These are phyloP conservation scores for Lasiodiplodia sp. DNA, from an alignment of 2,329 filamentous ascomycete species.

Conservation along the genomic window DNA sequence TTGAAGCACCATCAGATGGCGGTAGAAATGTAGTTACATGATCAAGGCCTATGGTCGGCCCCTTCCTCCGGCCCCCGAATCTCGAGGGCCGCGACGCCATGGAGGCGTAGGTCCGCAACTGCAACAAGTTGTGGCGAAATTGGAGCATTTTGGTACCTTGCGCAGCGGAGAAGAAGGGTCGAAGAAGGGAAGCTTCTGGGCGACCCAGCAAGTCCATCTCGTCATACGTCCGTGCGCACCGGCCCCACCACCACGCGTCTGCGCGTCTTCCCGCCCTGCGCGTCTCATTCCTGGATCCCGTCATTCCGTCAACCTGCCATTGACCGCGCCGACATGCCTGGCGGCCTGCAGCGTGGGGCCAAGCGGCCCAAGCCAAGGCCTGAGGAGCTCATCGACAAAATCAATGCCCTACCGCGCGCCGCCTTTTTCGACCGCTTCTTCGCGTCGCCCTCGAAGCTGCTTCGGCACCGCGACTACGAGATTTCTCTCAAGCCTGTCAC, in stretches of 20 bases:
- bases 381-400: slow-evolving; percentile 22
- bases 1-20: neutral
- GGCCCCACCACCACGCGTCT: slow-evolving; percentile 1
- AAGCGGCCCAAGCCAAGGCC: neutral
- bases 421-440: slow-evolving; percentile 30
- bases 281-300: neutral
- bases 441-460: slow-evolving; percentile 11
- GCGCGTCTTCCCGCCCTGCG: slow-evolving; percentile 13
- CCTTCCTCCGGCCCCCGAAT: slow-evolving; percentile 39
- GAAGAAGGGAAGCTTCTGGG: neutral
- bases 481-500: slow-evolving; percentile 37
- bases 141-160: slow-evolving; percentile 8
- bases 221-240: slow-evolving; percentile 22
- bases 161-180: neutral
- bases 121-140: neutral
- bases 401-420: slow-evolving; percentile 25
- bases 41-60: slow-evolving; percentile 44
- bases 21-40: slow-evolving; percentile 37
- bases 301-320: neutral
- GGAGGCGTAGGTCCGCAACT: slow-evolving; percentile 13
- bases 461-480: slow-evolving; percentile 35
- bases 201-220: neutral
- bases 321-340: slow-evolving; percentile 7
- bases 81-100: slow-evolving; percentile 2
- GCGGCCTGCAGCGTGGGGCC: slow-evolving; percentile 4